A percentile compares a stretch with the other conserved stretches of the same genome.
phyloP scores from a whole-genome alignment of 192 early-diverging fungal species.

The Funneliformis mosseae region DNA sequence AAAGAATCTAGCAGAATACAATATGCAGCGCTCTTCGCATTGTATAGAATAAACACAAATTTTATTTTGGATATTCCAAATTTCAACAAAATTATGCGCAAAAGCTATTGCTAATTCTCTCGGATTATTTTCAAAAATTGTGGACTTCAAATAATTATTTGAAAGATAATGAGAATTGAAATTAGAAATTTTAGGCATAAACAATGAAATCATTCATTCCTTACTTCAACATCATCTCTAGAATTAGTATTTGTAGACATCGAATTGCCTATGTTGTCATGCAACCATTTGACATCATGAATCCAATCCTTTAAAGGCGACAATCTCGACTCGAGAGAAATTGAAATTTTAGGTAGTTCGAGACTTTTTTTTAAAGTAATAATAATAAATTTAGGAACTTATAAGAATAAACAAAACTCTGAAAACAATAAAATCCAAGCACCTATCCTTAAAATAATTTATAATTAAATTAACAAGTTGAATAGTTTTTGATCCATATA shows the following conservation, averaged over 20 bases:
- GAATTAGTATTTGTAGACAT: not conserved
- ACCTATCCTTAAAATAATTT: not conserved
- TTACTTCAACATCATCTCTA: not conserved
- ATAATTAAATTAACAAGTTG: slow-evolving; percentile 35
- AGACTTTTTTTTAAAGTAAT: not conserved
- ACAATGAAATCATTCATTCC: not conserved
- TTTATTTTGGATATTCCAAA: slow-evolving; percentile 49
- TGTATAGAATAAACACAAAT: slow-evolving; percentile 46
- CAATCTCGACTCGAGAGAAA: slow-evolving; percentile 39
- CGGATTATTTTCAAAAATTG: not conserved
- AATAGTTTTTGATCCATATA: slow-evolving; percentile 57
- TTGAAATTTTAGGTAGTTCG: not conserved
- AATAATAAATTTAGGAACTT: not conserved
- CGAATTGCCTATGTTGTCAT: slow-evolving; percentile 22
- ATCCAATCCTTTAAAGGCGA: slow-evolving; percentile 74
- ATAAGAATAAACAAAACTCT: not conserved
- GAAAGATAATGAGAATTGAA: not conserved
- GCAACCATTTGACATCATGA: slow-evolving; percentile 72
- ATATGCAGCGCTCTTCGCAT: slow-evolving; percentile 69
- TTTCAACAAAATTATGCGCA: slow-evolving; percentile 73
- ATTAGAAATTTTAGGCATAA: not conserved
- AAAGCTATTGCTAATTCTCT: slow-evolving; percentile 52
- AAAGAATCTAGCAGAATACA: slow-evolving; percentile 76
- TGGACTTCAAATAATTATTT: not conserved
- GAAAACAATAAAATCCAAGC: not conserved